Conservation (phyloP, 2,329 filamentous ascomycete species). For the Elsinoe fawcettii region DNA sequence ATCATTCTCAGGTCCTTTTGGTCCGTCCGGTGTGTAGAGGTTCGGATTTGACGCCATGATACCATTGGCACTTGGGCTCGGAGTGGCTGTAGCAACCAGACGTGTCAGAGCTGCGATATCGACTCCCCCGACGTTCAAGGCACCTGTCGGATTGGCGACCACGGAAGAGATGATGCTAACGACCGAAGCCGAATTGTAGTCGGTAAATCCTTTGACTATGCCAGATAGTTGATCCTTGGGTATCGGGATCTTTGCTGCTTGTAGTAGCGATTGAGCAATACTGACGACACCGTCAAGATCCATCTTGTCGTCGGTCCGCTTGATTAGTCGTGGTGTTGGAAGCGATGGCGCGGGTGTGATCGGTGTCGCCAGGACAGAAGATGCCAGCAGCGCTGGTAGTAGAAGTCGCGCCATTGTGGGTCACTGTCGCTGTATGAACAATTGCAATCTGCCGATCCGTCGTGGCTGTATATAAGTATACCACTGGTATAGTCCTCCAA, state of each 20-base stretch:
- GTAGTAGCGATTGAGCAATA: neutral
- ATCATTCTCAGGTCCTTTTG: constrained; percentile 1
- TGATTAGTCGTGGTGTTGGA: neutral
- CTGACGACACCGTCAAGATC: neutral
- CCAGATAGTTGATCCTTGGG: neutral
- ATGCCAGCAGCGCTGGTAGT: neutral
- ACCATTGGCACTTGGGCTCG: neutral
- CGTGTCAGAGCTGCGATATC: neutral
- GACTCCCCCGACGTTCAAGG: too few species aligned
- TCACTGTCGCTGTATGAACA: neutral
- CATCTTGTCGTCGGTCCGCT: neutral
- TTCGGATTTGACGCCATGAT: constrained; percentile 1
- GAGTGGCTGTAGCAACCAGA: neutral
- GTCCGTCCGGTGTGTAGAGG: constrained; percentile 4
- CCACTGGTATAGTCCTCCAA: too few species aligned
- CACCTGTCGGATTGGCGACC: neutral
- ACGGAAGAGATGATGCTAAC: neutral
- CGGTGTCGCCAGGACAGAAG: neutral
- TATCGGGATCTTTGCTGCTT: neutral
- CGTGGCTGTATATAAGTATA: too few species aligned
- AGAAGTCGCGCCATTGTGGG: neutral
- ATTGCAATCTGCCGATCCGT: too few species aligned
- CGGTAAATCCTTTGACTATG: neutral
- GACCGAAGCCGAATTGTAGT: neutral
- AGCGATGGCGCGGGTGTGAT: neutral